Percentiles rank a stretch among this genome's conserved stretches.
phyloP scores from a whole-genome alignment of 257 asterid species.

The Scutellaria minor region DNA sequence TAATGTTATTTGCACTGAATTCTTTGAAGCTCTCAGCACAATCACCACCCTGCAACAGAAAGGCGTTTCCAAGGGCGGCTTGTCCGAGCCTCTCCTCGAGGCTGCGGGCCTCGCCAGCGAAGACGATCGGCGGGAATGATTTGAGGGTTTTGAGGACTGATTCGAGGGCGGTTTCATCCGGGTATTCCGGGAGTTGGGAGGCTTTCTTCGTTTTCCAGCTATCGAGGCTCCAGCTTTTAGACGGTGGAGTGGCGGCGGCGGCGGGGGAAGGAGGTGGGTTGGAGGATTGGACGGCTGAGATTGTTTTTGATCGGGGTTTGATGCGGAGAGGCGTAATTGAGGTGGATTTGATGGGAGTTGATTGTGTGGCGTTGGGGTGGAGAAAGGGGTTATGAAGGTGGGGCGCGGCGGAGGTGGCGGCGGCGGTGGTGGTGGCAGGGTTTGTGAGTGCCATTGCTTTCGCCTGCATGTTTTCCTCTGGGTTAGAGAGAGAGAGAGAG shows the following conservation, averaged over 20 bases:
- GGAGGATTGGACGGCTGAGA: conserved; percentile 61
- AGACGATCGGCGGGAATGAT: conserved; percentile 77
- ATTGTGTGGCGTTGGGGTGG: conserved; percentile 37
- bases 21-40: conserved; percentile 92
- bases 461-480: conserved; percentile 34
- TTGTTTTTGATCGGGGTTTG: conserved; percentile 44
- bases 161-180: conserved; percentile 50
- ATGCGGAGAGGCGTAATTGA: conserved; percentile 38
- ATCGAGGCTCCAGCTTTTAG: conserved; percentile 58
- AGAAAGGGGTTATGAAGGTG: conserved; percentile 41
- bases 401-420: conserved; percentile 29
- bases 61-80: conserved; percentile 79
- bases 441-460: conserved; percentile 45
- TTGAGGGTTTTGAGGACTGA: conserved; percentile 67
- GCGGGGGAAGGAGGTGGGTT: conserved; percentile 22
- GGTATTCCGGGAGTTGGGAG: conserved; percentile 69
- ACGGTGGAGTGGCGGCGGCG: conserved; percentile 37
- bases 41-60: conserved; percentile 81
- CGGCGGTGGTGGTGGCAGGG: background rate
- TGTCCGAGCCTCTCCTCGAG: conserved; percentile 74
- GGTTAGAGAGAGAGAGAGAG: background rate
- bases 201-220: conserved; percentile 80
- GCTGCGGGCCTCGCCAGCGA: conserved; percentile 82
- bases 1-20: conserved; percentile 74
- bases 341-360: conserved; percentile 35